Evolutionary conservation across 148 eudicot genomes (phyloP), one percentile per base, ranked within the genome.

Genomic region (Fagopyrum tataricum): DNA sequence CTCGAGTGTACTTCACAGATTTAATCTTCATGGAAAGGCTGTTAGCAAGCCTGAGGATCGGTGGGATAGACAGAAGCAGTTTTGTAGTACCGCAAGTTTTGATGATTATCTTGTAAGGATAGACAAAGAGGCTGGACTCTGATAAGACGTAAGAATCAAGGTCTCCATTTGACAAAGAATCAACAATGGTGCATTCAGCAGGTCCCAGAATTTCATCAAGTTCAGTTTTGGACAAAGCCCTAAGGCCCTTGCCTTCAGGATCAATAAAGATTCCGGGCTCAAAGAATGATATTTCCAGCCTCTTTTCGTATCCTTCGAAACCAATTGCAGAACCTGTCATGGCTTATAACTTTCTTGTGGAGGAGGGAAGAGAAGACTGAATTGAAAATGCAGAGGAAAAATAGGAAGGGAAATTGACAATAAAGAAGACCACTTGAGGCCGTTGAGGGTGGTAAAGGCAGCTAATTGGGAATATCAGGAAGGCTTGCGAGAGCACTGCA

Each of bases 21-120:
- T 75, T 86, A 46, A 92, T 88, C 4, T 81, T 72, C 53, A 92
- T 89, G 42, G 85, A 88, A 7, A 88, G 74, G 72, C 77, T 39
- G 18, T 62, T 73, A 75, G 96, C 89, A 77, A 92, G 76, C 76
- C 76, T 85, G 79, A 92, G 78, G 62, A 92, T 88, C n/a, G 88
- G 87, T 7, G 92, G 91, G 77, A 92, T 86, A 1, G 97, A 75
- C 6, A 67, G 77, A 73, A 92, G 96, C 69, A 92, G 78, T 80
- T 92, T 92, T 2, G 97, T 89, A 2, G 97, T 92, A 75, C 97
- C 97, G 72, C 97, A 92, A n/a, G 97, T 92, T 73, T 92, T 92
- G 78, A 92, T 90, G 76, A 92, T 83, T 21, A 92, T 80, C 84
- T 92, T 92, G 88, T 86, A 88, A 8, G 96, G 79, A 61, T 78